Conservation (phyloP, 257 asterid species). For the Jaltomata sinuosa region DNA sequence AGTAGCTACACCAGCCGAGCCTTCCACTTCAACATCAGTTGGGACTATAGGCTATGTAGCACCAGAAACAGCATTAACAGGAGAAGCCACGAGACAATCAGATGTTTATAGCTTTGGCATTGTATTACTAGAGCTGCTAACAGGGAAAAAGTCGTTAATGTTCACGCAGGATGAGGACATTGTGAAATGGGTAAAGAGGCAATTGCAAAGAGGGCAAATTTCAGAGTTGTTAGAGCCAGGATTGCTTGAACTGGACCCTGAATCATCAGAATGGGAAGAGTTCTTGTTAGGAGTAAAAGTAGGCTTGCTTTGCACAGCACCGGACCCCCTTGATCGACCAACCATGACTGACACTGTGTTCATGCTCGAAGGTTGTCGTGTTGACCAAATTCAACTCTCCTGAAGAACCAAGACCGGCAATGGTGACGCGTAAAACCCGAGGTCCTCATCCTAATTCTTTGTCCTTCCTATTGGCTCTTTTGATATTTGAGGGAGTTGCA, state of each 20-base stretch:
- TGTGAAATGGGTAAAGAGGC: conserved; percentile 69
- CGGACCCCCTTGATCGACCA: conserved; percentile 61
- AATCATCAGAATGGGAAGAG: conserved; percentile 80
- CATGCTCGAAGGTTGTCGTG: conserved; percentile 80
- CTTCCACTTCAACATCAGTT: conserved; percentile 41
- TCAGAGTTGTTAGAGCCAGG: conserved; percentile 67
- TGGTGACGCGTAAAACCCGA: background rate
- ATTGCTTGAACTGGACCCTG: conserved; percentile 66
- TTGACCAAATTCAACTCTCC: conserved; percentile 44
- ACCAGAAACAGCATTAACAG: conserved; percentile 40
- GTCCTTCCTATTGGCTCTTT: background rate
- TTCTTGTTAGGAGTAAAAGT: conserved; percentile 69
- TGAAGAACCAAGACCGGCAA: background rate
- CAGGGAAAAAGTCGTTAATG: conserved; percentile 64
- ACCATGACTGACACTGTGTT: conserved; percentile 59
- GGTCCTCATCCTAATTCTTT: conserved; percentile 10
- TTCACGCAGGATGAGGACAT: conserved; percentile 59
- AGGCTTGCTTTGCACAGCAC: conserved; percentile 66
- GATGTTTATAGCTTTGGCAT: conserved; percentile 72
- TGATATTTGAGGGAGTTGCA: background rate
- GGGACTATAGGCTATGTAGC: conserved; percentile 55
- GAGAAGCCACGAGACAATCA: conserved; percentile 34
- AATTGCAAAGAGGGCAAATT: conserved; percentile 65
- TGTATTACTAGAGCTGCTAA: conserved; percentile 49
- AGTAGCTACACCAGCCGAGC: conserved; percentile 20